Evolutionary conservation across 2,329 filamentous ascomycete species (phyloP).

Genomic region (Eutypa lata): DNA sequence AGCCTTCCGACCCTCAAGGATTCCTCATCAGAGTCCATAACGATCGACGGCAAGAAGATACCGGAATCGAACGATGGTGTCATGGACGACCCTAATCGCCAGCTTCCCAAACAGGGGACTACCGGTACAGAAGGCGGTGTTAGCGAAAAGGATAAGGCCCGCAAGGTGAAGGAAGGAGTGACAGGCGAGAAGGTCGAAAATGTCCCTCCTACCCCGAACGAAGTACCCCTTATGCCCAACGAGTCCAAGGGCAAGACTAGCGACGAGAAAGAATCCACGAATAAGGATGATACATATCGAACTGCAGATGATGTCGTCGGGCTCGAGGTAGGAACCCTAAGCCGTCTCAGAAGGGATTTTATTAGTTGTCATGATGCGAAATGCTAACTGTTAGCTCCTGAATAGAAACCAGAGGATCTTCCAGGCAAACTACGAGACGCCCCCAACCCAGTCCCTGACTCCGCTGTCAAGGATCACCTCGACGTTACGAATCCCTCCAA

Average conservation of each 20-base stretch:
- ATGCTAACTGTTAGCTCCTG: slow-evolving; percentile 15
- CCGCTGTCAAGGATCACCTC: slow-evolving; percentile 62
- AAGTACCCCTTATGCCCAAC: slow-evolving; percentile 76
- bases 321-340: no score
- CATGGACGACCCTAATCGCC: slow-evolving; percentile 83
- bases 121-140: slow-evolving; percentile 88
- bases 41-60: slow-evolving; percentile 59
- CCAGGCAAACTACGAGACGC: slow-evolving; percentile 75
- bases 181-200: slow-evolving; percentile 67
- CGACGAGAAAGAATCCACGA: no score
- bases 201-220: slow-evolving; percentile 79
- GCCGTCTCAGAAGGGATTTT: neutral
- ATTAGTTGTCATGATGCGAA: neutral
- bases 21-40: slow-evolving; percentile 48
- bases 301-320: slow-evolving; percentile 35
- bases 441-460: slow-evolving; percentile 65
- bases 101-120: slow-evolving; percentile 77
- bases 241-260: slow-evolving; percentile 43
- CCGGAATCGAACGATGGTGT: slow-evolving; percentile 72
- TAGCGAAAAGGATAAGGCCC: slow-evolving; percentile 78
- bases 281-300: slow-evolving; percentile 38
- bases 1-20: slow-evolving; percentile 45
- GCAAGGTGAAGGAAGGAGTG: slow-evolving; percentile 63
- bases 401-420: slow-evolving; percentile 78
- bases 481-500: slow-evolving; percentile 44